Evolutionary conservation across 2,329 filamentous ascomycete genomes (phyloP).

Genomic region (Cercospora zeae-maydis): DNA sequence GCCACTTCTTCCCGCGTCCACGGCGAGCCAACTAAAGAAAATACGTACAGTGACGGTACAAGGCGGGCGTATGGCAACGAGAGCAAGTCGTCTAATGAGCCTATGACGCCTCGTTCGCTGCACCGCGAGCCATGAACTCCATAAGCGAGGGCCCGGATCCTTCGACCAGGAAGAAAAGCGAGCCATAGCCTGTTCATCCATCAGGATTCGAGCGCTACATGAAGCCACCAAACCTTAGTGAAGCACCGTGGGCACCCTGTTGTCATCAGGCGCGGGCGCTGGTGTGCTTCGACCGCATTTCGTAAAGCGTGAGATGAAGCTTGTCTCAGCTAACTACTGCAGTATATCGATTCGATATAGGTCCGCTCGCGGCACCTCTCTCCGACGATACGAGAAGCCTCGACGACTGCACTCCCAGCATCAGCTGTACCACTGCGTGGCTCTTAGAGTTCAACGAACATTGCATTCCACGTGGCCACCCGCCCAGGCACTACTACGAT

Average conservation of each 20-base stretch:
- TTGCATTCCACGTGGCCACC: slow-evolving; percentile 17
- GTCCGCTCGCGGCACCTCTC: not conserved
- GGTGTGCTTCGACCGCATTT: slow-evolving; percentile 12
- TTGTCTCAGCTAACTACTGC: slow-evolving; percentile 20
- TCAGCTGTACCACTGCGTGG: not conserved
- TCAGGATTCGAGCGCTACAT: slow-evolving; percentile 15
- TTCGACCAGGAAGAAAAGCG: slow-evolving; percentile 4
- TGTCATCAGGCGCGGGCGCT: slow-evolving; percentile 9
- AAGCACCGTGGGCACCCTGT: slow-evolving; percentile 11
- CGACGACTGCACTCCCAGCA: not conserved
- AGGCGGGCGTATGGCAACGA: not conserved
- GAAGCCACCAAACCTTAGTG: slow-evolving; percentile 14
- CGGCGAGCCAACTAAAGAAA: not conserved
- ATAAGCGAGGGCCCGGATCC: slow-evolving; percentile 9
- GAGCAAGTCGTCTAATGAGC: not conserved
- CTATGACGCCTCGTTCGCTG: slow-evolving; percentile 11
- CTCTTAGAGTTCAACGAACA: slow-evolving; percentile 7
- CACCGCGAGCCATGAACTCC: slow-evolving; percentile 6
- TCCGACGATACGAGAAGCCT: slow-evolving; percentile 6
- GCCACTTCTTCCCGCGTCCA: not conserved
- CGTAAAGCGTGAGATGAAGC: slow-evolving; percentile 15
- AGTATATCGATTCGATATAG: slow-evolving; percentile 8
- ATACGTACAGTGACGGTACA: not conserved
- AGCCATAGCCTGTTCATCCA: slow-evolving; percentile 14
- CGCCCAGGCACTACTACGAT: slow-evolving; percentile 16